Percentiles rank a stretch among this genome's conserved stretches.
Evolutionary conservation across 2,329 filamentous ascomycete genomes (phyloP).

Genomic region (Tolypocladium guangdongense): DNA sequence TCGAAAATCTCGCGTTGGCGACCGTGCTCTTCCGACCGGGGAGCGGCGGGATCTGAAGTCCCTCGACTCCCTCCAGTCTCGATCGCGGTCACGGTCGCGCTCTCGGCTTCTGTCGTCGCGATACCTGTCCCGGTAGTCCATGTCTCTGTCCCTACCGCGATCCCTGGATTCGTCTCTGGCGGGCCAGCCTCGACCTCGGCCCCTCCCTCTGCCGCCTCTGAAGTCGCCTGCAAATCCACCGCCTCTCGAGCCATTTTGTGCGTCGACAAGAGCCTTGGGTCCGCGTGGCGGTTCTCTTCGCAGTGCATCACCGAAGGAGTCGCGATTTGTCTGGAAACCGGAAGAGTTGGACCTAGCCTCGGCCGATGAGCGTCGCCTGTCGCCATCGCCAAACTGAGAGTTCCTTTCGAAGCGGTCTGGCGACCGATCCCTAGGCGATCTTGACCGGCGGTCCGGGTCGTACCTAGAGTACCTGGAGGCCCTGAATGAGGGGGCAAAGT

Average conservation of each 20-base stretch:
- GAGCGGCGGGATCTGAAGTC: slow-evolving; percentile 41
- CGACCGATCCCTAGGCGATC: slow-evolving; percentile 58
- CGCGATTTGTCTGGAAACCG: slow-evolving; percentile 49
- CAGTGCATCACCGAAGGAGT: slow-evolving; percentile 43
- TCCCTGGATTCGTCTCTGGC: slow-evolving; percentile 51
- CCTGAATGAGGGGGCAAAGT: slow-evolving; percentile 21
- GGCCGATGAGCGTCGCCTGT: slow-evolving; percentile 57
- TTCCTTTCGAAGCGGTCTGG: slow-evolving; percentile 52
- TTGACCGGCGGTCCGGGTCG: slow-evolving; percentile 52
- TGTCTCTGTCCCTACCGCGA: slow-evolving; percentile 46
- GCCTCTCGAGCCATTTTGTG: slow-evolving; percentile 56
- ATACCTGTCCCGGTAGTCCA: slow-evolving; percentile 48
- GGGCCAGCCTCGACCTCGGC: slow-evolving; percentile 46
- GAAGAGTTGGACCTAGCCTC: slow-evolving; percentile 46
- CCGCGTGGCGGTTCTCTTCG: slow-evolving; percentile 67
- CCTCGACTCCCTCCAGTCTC: slow-evolving; percentile 32
- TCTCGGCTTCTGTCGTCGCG: slow-evolving; percentile 50
- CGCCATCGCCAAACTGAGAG: slow-evolving; percentile 48
- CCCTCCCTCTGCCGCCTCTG: slow-evolving; percentile 39
- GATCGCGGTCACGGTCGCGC: slow-evolving; percentile 44
- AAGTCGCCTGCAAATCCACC: slow-evolving; percentile 57
- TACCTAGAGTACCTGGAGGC: slow-evolving; percentile 48
- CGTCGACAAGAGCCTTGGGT: slow-evolving; percentile 67
- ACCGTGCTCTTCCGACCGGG: slow-evolving; percentile 47
- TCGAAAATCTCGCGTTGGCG: slow-evolving; percentile 57